These are phyloP conservation scores for Xylaria sp. DNA, from an alignment of 2,329 filamentous ascomycete species.

Conservation along the genomic window DNA sequence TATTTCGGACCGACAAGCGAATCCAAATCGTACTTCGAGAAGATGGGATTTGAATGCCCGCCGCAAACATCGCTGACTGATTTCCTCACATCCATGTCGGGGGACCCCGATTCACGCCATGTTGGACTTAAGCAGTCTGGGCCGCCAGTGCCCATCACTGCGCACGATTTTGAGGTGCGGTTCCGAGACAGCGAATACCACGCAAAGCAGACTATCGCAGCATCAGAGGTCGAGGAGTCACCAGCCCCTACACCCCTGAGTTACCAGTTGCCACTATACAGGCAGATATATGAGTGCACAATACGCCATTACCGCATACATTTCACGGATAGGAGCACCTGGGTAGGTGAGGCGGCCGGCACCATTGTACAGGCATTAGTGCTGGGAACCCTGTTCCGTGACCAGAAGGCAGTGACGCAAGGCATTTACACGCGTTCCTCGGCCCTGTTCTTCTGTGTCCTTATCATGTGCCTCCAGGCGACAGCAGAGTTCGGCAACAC, in stretches of 20 bases:
- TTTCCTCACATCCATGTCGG: conserved; percentile 68
- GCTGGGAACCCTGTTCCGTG: conserved; percentile 38
- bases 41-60: conserved; percentile 68
- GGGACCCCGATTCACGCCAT: conserved; percentile 55
- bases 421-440: conserved; percentile 15
- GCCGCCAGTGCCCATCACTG: conserved; percentile 60
- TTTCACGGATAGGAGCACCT: conserved; percentile 29
- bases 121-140: conserved; percentile 51
- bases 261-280: conserved; percentile 45
- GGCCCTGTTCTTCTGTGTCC: too few relatives aligned
- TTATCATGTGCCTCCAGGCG: too few relatives aligned
- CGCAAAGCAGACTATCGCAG: too few relatives aligned
- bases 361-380: conserved; percentile 37
- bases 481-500: too few relatives aligned
- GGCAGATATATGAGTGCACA: conserved; percentile 54
- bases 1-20: conserved; percentile 65
- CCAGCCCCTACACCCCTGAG: too few relatives aligned
- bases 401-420: conserved; percentile 32
- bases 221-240: too few relatives aligned
- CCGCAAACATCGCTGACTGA: conserved; percentile 66
- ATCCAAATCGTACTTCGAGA: conserved; percentile 67
- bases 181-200: too few relatives aligned
- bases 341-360: conserved; percentile 32
- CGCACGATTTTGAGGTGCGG: conserved; percentile 63
- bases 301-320: conserved; percentile 54